Evolutionary conservation across 2,329 filamentous ascomycete genomes (phyloP), one percentile per base, ranked within the genome.

Genomic region (Colletotrichum noveboracense): DNA sequence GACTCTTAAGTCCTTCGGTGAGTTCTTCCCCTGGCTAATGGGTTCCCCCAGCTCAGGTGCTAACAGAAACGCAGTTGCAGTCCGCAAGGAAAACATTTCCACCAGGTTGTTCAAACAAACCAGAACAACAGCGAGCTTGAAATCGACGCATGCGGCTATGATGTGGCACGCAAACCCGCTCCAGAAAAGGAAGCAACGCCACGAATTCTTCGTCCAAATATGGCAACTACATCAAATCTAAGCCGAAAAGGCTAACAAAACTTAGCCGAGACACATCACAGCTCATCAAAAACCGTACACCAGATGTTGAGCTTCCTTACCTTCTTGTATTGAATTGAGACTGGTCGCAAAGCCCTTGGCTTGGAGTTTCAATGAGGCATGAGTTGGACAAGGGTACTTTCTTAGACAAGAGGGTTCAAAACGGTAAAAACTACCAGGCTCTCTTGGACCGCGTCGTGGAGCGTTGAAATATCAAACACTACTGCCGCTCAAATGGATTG

Each of bases 21-120:
- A 10, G 56, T 13, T n/a, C 6, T 60, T 10, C 26, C 56, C 9
- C 0, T 30, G 4, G 10, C 6, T 0, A 0, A 52, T 5, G 10
- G 43, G 38, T 48, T 48, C 10, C n/a, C 5, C 10, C 0, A 21
- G 43, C n/a, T 6, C 1, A 21, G 12, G n/a, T 21, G n/a, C n/a
- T 52, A 21, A 52, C 2, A 9, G 2, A 52, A 52, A 21, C 10
- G 43, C 43, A 52, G 6, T 21, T 21, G 43, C 43, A 52, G 6
- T 3, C 43, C 43, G 43, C 10, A 21, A 52, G 3, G 10, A 52
- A 3, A 21, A 4, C 10, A 52, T 52, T 4, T 4, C 24, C 24
- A 24, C 24, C 5, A 24, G 13, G 10, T 13, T 13, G 6, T 52
- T 52, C n/a, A 52, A 21, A 1, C n/a, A 21, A 21, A 52, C 7